Evolutionary conservation across 2,329 filamentous ascomycete genomes (phyloP), one percentile per base, ranked within the genome.

Genomic region (Calonectria hawksworthii): DNA sequence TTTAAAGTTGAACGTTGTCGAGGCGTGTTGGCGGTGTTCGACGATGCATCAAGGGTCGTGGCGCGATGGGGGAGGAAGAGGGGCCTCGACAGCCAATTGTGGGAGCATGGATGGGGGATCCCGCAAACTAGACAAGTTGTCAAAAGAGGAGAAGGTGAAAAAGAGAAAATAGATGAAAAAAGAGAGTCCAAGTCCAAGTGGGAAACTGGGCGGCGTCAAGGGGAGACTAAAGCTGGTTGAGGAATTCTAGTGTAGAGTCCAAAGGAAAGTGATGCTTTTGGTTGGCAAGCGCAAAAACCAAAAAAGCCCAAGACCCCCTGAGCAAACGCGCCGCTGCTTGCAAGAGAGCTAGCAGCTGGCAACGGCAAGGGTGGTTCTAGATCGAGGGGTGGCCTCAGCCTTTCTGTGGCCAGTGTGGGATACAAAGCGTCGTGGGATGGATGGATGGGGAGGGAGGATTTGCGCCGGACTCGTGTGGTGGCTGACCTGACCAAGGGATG

Each of bases 41-140:
- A 76, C 74, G 77, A 82, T 76, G 81, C 82, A 83, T 83, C 77
- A 83, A 83, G 78, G 72, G 73, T 74, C 72, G 65, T 73, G 69
- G 74, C 72, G 82, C 75, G 75, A 79, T 74, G 79, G 66, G 74
- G 74, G 69, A 50, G 71, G 70, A 34, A 54, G 71, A 74, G 72
- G 70, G 77, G 79, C 78, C 75, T 77, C 74, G 74, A 77, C 75
- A 72, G 68, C 79, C 78, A 80, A 81, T 79, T 77, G 79, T 74
- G 64, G 72, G 77, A 77, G 76, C 80, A 81, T 81, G 76, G 76
- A 78, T 79, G 65, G 78, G 72, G 69, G 71, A 75, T 76, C 74
- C 44, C 72, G 70, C 54, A 66, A 30, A 63, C 41, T 41, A 38
- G 63, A 68, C 36, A 70, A 52, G 47, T 34, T 54, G 32, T 66